phyloP scores from a whole-genome alignment of 2,329 filamentous ascomycete genomes.

The Neonectria punicea region DNA sequence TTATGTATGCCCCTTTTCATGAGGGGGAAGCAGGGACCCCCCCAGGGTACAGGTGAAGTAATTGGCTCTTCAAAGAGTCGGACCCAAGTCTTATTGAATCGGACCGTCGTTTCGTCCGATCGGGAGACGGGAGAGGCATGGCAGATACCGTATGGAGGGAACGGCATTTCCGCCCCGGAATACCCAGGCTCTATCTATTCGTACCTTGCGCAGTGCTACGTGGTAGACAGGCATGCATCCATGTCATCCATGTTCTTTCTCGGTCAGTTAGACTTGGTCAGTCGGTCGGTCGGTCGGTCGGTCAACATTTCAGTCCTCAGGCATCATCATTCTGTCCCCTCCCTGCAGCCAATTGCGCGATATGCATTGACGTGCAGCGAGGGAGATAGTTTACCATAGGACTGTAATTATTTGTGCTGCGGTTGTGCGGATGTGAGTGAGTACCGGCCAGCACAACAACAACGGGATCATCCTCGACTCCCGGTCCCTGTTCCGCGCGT shows the following conservation, averaged over 20 bases:
- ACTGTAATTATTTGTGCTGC: background rate
- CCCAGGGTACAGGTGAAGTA: background rate
- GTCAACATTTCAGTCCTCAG: background rate
- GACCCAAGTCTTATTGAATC: slow-evolving; percentile 10
- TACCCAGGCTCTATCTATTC: background rate
- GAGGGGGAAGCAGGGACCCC: too few species aligned
- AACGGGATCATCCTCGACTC: slow-evolving; percentile 13
- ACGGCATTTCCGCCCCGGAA: slow-evolving; percentile 24
- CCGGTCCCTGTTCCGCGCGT: slow-evolving; percentile 39
- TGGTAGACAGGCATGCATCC: background rate
- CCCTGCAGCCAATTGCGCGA: slow-evolving; percentile 21
- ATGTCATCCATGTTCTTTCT: slow-evolving; percentile 3
- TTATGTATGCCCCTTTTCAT: background rate
- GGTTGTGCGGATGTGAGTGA: slow-evolving; percentile 23
- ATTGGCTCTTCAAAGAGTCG: background rate
- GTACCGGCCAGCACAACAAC: slow-evolving; percentile 27
- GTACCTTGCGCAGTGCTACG: background rate
- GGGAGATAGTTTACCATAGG: background rate
- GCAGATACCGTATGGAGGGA: slow-evolving; percentile 1
- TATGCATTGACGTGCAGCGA: slow-evolving; percentile 11
- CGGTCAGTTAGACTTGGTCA: slow-evolving; percentile 7
- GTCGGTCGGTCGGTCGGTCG: slow-evolving; percentile 4
- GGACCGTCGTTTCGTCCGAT: slow-evolving; percentile 16
- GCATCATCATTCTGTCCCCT: background rate
- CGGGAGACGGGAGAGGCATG: background rate